phyloP scores from a whole-genome alignment of 768 basidiomycete species.

The Amanita rubescens region DNA sequence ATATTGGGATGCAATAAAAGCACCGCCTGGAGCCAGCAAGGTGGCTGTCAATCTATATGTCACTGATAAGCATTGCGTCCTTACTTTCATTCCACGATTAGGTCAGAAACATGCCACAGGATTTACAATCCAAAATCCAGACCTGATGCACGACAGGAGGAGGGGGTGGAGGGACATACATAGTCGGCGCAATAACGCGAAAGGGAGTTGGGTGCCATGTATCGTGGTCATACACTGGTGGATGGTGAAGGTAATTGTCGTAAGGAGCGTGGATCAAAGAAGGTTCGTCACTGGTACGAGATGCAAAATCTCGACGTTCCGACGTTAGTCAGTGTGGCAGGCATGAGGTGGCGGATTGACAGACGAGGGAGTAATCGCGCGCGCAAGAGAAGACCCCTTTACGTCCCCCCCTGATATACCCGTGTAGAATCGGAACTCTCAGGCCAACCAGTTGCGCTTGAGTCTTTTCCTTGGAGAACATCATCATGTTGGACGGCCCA shows the following conservation, averaged over 20 bases:
- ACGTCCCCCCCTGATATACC: neutral
- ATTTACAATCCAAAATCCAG: constrained; percentile 73
- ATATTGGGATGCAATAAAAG: constrained; percentile 76
- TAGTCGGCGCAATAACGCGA: constrained; percentile 30
- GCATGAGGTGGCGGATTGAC: too few relatives aligned
- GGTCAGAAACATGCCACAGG: constrained; percentile 70
- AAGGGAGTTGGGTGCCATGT: constrained; percentile 28
- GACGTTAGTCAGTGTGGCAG: neutral
- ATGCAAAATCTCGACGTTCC: neutral
- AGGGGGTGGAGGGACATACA: constrained; percentile 34
- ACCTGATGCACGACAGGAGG: constrained; percentile 59
- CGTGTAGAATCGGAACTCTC: neutral
- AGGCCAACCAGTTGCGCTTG: too few relatives aligned
- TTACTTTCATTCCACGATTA: constrained; percentile 80
- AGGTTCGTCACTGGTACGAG: constrained; percentile 8
- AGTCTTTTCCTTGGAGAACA: neutral
- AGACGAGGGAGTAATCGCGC: too few relatives aligned
- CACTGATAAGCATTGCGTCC: constrained; percentile 4
- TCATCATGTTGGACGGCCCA: too few relatives aligned
- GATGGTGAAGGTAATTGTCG: constrained; percentile 11
- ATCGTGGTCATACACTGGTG: constrained; percentile 14
- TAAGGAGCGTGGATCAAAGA: constrained; percentile 20
- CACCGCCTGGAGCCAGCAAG: constrained; percentile 79
- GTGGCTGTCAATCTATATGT: too few relatives aligned
- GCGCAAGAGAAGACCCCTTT: neutral